Evolutionary conservation across 1,139 yeast genomes (phyloP).

Genomic region (Lodderomyces oxycetoniae): DNA sequence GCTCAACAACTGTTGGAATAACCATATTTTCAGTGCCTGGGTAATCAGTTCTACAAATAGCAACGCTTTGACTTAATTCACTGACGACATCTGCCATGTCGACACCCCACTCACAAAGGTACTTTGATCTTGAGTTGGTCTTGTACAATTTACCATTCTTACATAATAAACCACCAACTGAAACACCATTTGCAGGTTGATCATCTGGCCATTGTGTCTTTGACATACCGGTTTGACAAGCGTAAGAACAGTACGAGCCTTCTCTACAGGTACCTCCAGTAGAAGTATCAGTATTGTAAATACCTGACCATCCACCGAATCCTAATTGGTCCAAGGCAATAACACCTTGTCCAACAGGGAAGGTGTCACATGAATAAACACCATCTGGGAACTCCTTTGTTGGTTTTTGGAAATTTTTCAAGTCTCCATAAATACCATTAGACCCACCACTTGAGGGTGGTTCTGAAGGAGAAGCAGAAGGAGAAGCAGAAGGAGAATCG

Average conservation of each 20-base stretch:
- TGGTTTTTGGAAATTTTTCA: slow-evolving; percentile 51
- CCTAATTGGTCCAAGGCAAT: slow-evolving; percentile 54
- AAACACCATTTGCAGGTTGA: slow-evolving; percentile 84
- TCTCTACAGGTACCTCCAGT: slow-evolving; percentile 69
- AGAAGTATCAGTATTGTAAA: slow-evolving; percentile 53
- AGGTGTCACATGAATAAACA: slow-evolving; percentile 61
- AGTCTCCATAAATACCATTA: slow-evolving; percentile 48
- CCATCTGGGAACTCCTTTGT: slow-evolving; percentile 72
- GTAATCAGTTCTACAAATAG: slow-evolving; percentile 96
- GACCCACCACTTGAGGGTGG: slow-evolving; percentile 15
- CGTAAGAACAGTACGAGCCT: slow-evolving; percentile 93
- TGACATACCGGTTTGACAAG: slow-evolving; percentile 95
- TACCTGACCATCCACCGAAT: slow-evolving; percentile 86
- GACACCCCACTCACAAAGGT: slow-evolving; percentile 83
- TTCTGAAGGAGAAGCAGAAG: slow-evolving; percentile 24
- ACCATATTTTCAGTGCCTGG: slow-evolving; percentile 99
- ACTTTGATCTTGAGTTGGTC: slow-evolving; percentile 55
- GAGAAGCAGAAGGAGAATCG: slow-evolving; percentile 8
- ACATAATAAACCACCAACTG: slow-evolving; percentile 88
- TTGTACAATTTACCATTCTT: slow-evolving; percentile 74
- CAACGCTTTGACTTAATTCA: slow-evolving; percentile 59
- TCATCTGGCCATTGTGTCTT: slow-evolving; percentile 92
- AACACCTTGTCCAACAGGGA: slow-evolving; percentile 94
- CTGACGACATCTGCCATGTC: slow-evolving; percentile 65
- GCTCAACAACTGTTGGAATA: slow-evolving; percentile 76